Base-by-base conservation (phyloP, 1,284 basidiomycete genomes). In the Meira miltonrushii region DNA sequence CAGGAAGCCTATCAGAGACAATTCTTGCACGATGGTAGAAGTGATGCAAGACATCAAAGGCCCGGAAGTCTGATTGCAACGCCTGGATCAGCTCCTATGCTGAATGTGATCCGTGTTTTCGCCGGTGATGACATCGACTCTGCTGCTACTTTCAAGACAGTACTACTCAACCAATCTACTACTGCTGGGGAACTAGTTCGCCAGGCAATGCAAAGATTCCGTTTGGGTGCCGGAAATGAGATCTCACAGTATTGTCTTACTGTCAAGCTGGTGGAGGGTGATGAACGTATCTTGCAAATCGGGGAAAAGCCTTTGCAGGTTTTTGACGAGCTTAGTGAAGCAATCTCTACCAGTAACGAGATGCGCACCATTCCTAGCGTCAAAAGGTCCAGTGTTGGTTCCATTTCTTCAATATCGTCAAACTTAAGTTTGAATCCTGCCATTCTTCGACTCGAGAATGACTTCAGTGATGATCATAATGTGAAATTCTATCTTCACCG, bases 91-190 rank as follows among this genome's bases (percentile, higher is more conserved):
- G 28, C 89, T 7, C 90, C 90, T 0, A 87, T 93, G 66, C 84
- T 97, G 60, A 95, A 88, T 70, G 93, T 98, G 60, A 86, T 97
- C 55, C 88, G 93, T 17, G 86, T 98, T 47, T 97, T 98, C 76
- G 92, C 92, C 0, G 94, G 93, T 9, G 86, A 88, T 63, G 73
- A 79, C 19, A 74, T 82, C 61, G 86, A 92, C 74, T 90, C 90
- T 1, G 92, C 96, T 67, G 90, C 92, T 2, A 95, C 92, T 0
- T 98, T 97, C 84, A 97, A 97, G 82, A 97, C 94, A 1, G 94
- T 95, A 0, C 80, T 97, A 19, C 84, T 97, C 62, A 96, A 93
- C 73, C 82, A 88, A 8, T 86, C 86, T 4, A 96, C 92, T 0
- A 88, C 87, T 0, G 85, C 90, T 0, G 80, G 82, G 0, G 93